Conservation (phyloP, 176 grass and related monocot species). For the Guadua angustifolia region DNA sequence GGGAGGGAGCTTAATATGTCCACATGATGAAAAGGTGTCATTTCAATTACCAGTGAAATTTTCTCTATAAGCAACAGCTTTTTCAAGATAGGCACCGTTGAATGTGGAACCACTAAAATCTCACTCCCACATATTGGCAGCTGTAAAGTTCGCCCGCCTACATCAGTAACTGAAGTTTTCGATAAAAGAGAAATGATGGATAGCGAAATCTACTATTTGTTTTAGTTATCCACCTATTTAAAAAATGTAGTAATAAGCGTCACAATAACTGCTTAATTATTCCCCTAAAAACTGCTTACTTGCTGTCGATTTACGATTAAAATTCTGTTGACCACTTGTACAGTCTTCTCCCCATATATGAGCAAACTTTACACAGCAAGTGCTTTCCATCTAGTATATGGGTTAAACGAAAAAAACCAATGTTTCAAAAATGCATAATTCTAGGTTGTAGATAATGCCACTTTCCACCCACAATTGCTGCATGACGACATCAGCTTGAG, state of each 20-base stretch:
- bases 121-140: slow-evolving; percentile 92
- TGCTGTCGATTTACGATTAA: background rate
- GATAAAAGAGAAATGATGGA: background rate
- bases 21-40: too few species aligned
- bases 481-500: too few species aligned
- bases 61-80: too few species aligned
- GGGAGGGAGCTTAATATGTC: too few species aligned
- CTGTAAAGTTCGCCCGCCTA: slow-evolving; percentile 89
- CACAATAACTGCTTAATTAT: background rate
- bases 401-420: too few species aligned
- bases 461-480: too few species aligned
- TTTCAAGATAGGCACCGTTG: slow-evolving; percentile 96
- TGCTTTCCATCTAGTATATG: too few species aligned
- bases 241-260: background rate
- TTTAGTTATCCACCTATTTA: slow-evolving; percentile 2
- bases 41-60: too few species aligned
- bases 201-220: background rate
- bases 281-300: background rate
- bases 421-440: too few species aligned
- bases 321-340: background rate
- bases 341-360: background rate
- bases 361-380: too few species aligned
- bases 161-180: slow-evolving; percentile 33
- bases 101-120: slow-evolving; percentile 98
- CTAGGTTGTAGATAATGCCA: too few species aligned